phyloP scores from a whole-genome alignment of 2,329 filamentous ascomycete species.

The Fusarium napiforme region DNA sequence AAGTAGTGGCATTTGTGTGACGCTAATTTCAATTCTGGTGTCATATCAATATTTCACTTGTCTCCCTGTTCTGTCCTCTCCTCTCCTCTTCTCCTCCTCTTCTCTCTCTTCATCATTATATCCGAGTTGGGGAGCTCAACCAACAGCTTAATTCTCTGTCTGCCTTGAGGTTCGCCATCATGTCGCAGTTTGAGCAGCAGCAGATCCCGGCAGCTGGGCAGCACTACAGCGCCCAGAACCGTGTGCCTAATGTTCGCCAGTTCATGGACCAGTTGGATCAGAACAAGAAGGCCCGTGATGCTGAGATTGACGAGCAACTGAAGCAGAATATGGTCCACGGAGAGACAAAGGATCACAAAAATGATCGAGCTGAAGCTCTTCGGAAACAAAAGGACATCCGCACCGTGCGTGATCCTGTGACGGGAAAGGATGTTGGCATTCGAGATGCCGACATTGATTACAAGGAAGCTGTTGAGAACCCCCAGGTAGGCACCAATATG shows the following conservation, averaged over 20 bases:
- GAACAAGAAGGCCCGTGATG: slow-evolving; percentile 81
- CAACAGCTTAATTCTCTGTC: slow-evolving; percentile 1
- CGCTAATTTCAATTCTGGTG: slow-evolving; percentile 23
- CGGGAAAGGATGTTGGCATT: slow-evolving; percentile 86
- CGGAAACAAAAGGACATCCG: slow-evolving; percentile 66
- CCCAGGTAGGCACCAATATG: slow-evolving; percentile 62
- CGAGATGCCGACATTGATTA: slow-evolving; percentile 79
- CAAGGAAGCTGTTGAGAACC: slow-evolving; percentile 76
- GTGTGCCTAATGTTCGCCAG: slow-evolving; percentile 86
- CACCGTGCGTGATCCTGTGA: slow-evolving; percentile 86
- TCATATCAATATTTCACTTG: slow-evolving; percentile 25
- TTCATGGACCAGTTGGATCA: slow-evolving; percentile 82
- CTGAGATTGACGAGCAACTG: slow-evolving; percentile 71
- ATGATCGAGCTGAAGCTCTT: slow-evolving; percentile 44
- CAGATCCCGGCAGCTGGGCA: slow-evolving; percentile 62
- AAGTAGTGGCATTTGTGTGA: slow-evolving; percentile 19
- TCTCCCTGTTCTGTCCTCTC: not conserved
- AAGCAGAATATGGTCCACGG: slow-evolving; percentile 51
- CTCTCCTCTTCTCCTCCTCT: not conserved
- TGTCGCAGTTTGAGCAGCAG: slow-evolving; percentile 55
- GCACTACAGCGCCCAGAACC: slow-evolving; percentile 85
- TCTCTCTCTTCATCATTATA: not conserved
- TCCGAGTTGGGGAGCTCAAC: slow-evolving; percentile 18
- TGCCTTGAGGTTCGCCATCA: slow-evolving; percentile 13
- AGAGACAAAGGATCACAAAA: slow-evolving; percentile 57